Evolutionary conservation across 208 protist species (phyloP).

Genomic region (Leishmania arabica): DNA sequence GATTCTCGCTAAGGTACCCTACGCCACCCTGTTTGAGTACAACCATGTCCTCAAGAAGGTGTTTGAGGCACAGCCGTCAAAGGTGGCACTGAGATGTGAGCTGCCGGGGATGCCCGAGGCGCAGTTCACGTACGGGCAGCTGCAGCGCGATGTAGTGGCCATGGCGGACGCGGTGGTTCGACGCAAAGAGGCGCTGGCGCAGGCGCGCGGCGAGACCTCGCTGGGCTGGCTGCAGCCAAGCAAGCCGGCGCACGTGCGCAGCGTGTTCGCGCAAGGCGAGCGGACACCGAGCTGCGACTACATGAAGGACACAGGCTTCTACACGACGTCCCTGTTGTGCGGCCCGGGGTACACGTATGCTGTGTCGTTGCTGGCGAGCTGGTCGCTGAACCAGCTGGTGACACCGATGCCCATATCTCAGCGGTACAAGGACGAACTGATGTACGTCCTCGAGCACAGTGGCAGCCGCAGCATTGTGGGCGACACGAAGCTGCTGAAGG

Average conservation of each 20-base stretch:
- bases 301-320: conserved; percentile 66
- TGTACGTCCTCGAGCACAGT: conserved; percentile 85
- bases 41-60: conserved; percentile 70
- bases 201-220: conserved; percentile 35
- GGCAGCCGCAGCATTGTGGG: conserved; percentile 58
- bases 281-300: conserved; percentile 66
- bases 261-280: conserved; percentile 65
- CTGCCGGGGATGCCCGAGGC: conserved; percentile 40
- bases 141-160: conserved; percentile 80
- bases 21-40: conserved; percentile 78
- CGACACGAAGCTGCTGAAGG: conserved; percentile 46
- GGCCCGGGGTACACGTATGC: conserved; percentile 75
- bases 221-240: conserved; percentile 73
- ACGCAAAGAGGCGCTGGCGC: conserved; percentile 50
- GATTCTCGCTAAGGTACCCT: conserved; percentile 54
- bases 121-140: conserved; percentile 75
- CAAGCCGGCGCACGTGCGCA: conserved; percentile 52
- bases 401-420: conserved; percentile 76
- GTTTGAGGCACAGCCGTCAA: conserved; percentile 56
- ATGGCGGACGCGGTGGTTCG: conserved; percentile 61
- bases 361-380: conserved; percentile 73
- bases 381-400: conserved; percentile 78
- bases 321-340: conserved; percentile 63
- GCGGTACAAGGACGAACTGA: conserved; percentile 75
- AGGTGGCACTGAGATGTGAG: conserved; percentile 74